phyloP scores from a whole-genome alignment of 805 yeast species.

The Ogataea nakhonphanomensis region DNA sequence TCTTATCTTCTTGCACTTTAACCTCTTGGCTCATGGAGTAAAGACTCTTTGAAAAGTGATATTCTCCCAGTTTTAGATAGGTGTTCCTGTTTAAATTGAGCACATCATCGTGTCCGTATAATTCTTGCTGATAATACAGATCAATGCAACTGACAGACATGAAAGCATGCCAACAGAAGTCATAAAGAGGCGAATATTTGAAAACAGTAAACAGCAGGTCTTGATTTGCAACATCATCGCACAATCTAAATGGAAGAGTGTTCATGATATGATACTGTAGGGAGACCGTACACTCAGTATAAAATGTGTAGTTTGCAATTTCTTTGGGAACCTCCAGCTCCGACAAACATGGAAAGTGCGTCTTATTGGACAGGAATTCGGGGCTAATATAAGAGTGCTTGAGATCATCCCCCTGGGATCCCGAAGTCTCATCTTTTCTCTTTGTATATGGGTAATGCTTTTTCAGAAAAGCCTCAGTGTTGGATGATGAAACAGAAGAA shows the following conservation, averaged over 20 bases:
- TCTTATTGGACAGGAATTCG: constrained; percentile 18
- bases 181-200: constrained; percentile 14
- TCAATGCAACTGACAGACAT: constrained; percentile 21
- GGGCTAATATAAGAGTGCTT: constrained; percentile 11
- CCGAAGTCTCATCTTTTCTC: too few relatives aligned
- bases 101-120: constrained; percentile 21
- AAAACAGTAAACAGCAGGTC: constrained; percentile 11
- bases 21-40: constrained; percentile 19
- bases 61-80: constrained; percentile 22
- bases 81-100: constrained; percentile 16
- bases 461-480: not conserved
- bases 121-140: constrained; percentile 21
- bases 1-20: constrained; percentile 13
- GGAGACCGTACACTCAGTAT: constrained; percentile 15
- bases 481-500: constrained; percentile 9
- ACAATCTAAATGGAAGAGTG: constrained; percentile 19
- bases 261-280: constrained; percentile 16
- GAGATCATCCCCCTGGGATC: too few relatives aligned
- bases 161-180: constrained; percentile 21
- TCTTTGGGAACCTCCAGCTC: constrained; percentile 13
- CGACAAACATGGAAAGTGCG: constrained; percentile 16
- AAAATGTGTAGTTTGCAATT: constrained; percentile 18
- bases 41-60: constrained; percentile 23
- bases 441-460: not conserved
- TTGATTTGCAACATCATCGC: constrained; percentile 15